phyloP scores from a whole-genome alignment of 2,329 filamentous ascomycete species.

The Fusarium nanum region DNA sequence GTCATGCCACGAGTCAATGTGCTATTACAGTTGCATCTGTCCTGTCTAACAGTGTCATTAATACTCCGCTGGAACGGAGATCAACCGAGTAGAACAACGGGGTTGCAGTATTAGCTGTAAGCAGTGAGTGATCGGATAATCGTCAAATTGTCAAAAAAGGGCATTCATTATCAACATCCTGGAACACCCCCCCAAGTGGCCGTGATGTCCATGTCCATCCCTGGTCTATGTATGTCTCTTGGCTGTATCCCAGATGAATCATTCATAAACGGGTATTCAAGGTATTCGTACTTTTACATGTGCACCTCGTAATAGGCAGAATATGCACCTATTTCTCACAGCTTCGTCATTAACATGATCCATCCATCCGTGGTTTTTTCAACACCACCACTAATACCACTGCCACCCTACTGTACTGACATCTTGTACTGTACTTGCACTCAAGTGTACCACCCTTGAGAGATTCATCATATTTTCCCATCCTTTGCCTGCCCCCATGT shows the following conservation, averaged over 20 bases:
- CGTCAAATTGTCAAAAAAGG: slow-evolving; percentile 33
- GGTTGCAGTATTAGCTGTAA: slow-evolving; percentile 12
- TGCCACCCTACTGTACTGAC: not conserved
- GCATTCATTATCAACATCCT: slow-evolving; percentile 27
- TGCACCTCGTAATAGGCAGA: slow-evolving; percentile 20
- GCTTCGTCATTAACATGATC: slow-evolving; percentile 19
- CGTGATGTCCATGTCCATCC: slow-evolving; percentile 22
- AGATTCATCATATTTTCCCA: slow-evolving; percentile 30
- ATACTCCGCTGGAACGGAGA: slow-evolving; percentile 7
- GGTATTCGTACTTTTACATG: not conserved
- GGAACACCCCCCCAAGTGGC: slow-evolving; percentile 10
- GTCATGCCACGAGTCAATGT: slow-evolving; percentile 21
- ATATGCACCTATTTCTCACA: slow-evolving; percentile 3
- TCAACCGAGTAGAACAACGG: not conserved
- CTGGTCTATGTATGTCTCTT: slow-evolving; percentile 10
- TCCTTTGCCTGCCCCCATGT: slow-evolving; percentile 34
- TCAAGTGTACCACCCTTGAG: slow-evolving; percentile 8
- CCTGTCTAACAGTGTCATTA: slow-evolving; percentile 1
- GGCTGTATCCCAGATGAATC: not conserved
- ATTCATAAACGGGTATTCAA: not conserved
- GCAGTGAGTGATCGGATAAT: slow-evolving; percentile 22
- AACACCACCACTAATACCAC: slow-evolving; percentile 13
- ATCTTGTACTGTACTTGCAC: not conserved
- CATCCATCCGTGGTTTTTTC: slow-evolving; percentile 9
- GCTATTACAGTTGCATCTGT: not conserved